Percentiles rank a stretch among this genome's conserved stretches.
phyloP scores from a whole-genome alignment of 805 yeast species.

The Dipodascus geniculatus region DNA sequence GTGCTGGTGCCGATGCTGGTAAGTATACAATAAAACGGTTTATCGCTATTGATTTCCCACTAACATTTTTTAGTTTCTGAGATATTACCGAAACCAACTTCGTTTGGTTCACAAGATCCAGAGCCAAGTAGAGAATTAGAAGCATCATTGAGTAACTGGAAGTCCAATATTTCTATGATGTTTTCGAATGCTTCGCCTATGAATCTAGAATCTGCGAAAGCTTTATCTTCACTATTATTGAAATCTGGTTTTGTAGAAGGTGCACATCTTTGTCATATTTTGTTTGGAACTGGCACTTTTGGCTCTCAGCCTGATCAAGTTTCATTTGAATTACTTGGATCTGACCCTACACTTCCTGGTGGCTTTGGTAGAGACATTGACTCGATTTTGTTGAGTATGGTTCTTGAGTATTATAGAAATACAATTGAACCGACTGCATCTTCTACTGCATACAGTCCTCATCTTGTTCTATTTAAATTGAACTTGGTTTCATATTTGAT shows the following conservation, averaged over 20 bases:
- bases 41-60: background rate
- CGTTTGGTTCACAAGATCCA: background rate
- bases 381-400: constrained; percentile 47
- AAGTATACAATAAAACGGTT: constrained; percentile 8
- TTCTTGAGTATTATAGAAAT: constrained; percentile 46
- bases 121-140: background rate
- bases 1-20: constrained; percentile 40
- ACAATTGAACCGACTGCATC: constrained; percentile 20
- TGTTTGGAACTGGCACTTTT: constrained; percentile 5
- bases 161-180: constrained; percentile 20
- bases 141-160: constrained; percentile 18
- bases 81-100: background rate
- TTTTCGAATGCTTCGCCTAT: constrained; percentile 21
- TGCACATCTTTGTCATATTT: constrained; percentile 28
- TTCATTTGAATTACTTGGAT: constrained; percentile 19
- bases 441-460: constrained; percentile 29
- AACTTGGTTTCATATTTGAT: constrained; percentile 58
- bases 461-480: constrained; percentile 47
- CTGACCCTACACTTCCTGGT: constrained; percentile 20
- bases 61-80: background rate
- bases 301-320: constrained; percentile 18
- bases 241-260: constrained; percentile 29
- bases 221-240: constrained; percentile 28
- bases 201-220: constrained; percentile 21
- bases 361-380: constrained; percentile 38